Evolutionary conservation across 495 filamentous ascomycete genomes (phyloP), one percentile per base, ranked within the genome.

Genomic region (Penicillium fimorum): DNA sequence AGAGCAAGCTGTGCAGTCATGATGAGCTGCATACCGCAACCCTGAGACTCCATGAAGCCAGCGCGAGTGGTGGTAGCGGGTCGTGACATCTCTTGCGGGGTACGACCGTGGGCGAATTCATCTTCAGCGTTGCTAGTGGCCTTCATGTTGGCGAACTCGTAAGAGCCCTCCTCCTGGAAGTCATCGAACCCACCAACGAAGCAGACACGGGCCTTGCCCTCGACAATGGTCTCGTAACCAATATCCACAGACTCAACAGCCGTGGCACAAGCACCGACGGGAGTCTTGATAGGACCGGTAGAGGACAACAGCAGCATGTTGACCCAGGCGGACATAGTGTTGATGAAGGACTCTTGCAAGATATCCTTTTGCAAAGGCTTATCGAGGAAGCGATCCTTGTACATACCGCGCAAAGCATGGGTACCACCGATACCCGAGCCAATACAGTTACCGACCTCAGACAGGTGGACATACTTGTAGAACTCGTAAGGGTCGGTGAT

Each of bases 141-240:
- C 74, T 96, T 95, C 94, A 99, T 99, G 77, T 99, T 99, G 80
- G 94, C 94, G 68, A 99, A 99, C 73, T 99, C 94, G 62, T 96
- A 97, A 5, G 94, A 97, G 49, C 95, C 94, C 76, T 99, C 94
- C 75, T 99, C 94, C 61, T 95, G 91, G 82, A 99, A 97, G 75
- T 99, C 94, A 77, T 99, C 94, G 69, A 97, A 96, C 50, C 94
- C 94, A 82, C 94, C 94, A 50, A 99, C 95, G 55, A 99, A 88
- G 80, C 93, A 97, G 61, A 99, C 83, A 44, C 91, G 87, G 29
- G 94, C 95, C 78, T 97, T 99, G 63, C 94, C 94, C 72, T 97
- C 92, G 58, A 96, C 83, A 68, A 99, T 97, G 13, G 92, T 96
- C 74, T 99, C 94, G 68, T 94, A 96, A 64, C 94, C 94, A 63